Evolutionary conservation across 257 asterid species (phyloP), one percentile per base, ranked within the genome.

Genomic region (Plectranthus barbatus): DNA sequence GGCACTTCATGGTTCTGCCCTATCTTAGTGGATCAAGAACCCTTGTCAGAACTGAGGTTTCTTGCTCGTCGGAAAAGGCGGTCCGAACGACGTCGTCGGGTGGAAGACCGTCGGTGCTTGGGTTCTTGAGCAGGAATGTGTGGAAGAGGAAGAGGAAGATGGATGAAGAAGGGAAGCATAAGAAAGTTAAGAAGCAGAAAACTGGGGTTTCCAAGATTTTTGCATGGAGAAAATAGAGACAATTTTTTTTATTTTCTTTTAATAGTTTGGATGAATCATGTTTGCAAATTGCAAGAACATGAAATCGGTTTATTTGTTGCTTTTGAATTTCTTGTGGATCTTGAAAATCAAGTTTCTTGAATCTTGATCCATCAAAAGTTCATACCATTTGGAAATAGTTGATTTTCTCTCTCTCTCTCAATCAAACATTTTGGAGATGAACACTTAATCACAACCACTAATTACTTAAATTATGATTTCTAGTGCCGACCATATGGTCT

Each of bases 1-100:
- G 79, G 48, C 77, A 86, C 9, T 31, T 72, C 29, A 76, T 84
- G 87, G 7, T 37, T n/a, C 67, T 80, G 45, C 87, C 92, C 20
- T 59, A 77, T 73, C 56, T 54, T 0, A 53, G 46, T 3, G 71
- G 77, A 64, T 74, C 87, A 15, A 62, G 51, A 36, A 58, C 46
- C 13, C 34, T 12, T 46, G 60, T 26, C 31, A 9, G 6, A 29
- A 18, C 17, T 21, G 21, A 7, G 7, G 24, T 23, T 39, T 9
- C 29, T 9, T 6, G 7, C 9, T 42, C 12, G 6, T 39, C 39
- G 5, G 29, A 23, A 4, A 41, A 36, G 42, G 13, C 64, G 44
- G 53, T 12, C 36, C 1, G 5, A 31, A 31, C 36, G 36, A 31
- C 36, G 36, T 31, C 36, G 50, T 31, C 7, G 36, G 53, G 61